Conservation (phyloP, 768 basidiomycete species). For the Naematelia aurantialba region DNA sequence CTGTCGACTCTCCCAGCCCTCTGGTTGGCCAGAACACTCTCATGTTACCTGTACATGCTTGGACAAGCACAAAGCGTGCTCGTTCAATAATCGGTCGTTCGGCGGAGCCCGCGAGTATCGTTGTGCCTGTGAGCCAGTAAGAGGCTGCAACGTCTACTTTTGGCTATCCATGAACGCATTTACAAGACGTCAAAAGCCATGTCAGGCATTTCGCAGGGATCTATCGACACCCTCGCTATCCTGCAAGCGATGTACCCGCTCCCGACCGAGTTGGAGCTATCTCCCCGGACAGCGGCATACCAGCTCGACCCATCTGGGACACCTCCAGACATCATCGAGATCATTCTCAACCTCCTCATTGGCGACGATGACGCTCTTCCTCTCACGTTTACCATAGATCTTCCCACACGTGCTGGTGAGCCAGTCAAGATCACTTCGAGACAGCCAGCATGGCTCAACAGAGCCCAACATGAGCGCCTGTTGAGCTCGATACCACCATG, state of each 20-base stretch:
- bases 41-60: slow-evolving; percentile 10
- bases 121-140: too few relatives aligned
- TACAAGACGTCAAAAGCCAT: too few relatives aligned
- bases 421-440: not conserved
- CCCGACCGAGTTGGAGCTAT: slow-evolving; percentile 32
- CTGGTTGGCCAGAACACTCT: slow-evolving; percentile 28
- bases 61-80: not conserved
- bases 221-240: slow-evolving; percentile 32
- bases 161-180: too few relatives aligned
- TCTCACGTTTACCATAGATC: not conserved
- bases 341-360: not conserved
- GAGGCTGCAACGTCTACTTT: too few relatives aligned
- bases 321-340: not conserved
- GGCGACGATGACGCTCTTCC: not conserved
- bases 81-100: too few relatives aligned
- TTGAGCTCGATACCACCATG: slow-evolving; percentile 1
- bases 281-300: not conserved
- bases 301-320: not conserved
- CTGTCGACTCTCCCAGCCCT: slow-evolving; percentile 2
- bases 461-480: slow-evolving; percentile 10
- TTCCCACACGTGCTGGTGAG: not conserved
- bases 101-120: too few relatives aligned
- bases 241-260: slow-evolving; percentile 42
- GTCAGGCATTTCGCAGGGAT: slow-evolving; percentile 8
- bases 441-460: slow-evolving; percentile 28